A percentile compares a stretch with the other conserved stretches of the same genome.
These are phyloP conservation scores for Lotmaria passim DNA, from an alignment of 208 protist genomes.

Conservation along the genomic window DNA sequence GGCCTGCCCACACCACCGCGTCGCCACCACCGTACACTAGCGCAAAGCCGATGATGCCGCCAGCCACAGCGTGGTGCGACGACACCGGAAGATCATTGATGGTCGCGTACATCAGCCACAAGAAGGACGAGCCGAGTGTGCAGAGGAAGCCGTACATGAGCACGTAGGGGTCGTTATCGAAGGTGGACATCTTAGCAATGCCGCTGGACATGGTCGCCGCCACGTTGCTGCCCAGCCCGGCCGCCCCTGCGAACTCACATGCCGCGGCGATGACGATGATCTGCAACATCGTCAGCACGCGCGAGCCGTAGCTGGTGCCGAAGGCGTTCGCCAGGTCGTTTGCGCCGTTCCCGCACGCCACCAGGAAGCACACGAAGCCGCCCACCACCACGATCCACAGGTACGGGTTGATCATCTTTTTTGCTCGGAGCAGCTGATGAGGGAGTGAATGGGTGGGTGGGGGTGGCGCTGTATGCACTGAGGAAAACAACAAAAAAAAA, in stretches of 20 bases:
- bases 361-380: conserved; percentile 72
- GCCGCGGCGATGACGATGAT: conserved; percentile 76
- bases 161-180: conserved; percentile 63
- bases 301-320: conserved; percentile 78
- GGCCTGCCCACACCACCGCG: conserved; percentile 56
- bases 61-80: conserved; percentile 66
- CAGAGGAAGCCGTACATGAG: conserved; percentile 83
- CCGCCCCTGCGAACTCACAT: conserved; percentile 77
- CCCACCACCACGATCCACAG: conserved; percentile 80
- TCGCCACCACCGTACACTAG: conserved; percentile 61
- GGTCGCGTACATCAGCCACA: conserved; percentile 65
- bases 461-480: no score
- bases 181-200: conserved; percentile 56
- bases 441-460: no score
- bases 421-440: background rate
- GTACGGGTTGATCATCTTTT: conserved; percentile 51
- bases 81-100: conserved; percentile 52
- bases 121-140: conserved; percentile 44
- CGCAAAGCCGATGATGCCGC: conserved; percentile 76
- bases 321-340: conserved; percentile 93
- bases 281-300: conserved; percentile 66
- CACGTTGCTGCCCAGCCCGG: conserved; percentile 62
- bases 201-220: conserved; percentile 65
- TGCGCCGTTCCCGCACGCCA: conserved; percentile 74
- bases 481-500: no score